A percentile compares a stretch with the other conserved stretches of the same genome.
phyloP scores from a whole-genome alignment of 768 basidiomycete species.

The Suillus spraguei region DNA sequence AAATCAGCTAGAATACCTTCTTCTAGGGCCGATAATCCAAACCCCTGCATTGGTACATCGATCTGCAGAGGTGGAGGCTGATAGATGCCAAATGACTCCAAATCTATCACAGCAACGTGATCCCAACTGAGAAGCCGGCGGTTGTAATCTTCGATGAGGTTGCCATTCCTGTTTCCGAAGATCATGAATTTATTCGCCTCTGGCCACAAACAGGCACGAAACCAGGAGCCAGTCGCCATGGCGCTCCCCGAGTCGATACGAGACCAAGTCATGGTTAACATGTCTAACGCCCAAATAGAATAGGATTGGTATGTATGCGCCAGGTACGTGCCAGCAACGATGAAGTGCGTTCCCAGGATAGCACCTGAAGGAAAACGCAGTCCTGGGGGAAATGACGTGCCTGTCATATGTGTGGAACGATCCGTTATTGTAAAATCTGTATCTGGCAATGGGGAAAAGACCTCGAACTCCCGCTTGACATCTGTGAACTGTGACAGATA shows the following conservation, averaged over 20 bases:
- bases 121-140: conserved; percentile 90
- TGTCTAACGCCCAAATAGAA: conserved; percentile 94
- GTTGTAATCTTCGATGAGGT: conserved; percentile 91
- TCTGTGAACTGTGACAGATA: conserved; percentile 74
- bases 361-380: conserved; percentile 96
- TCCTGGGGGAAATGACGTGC: conserved; percentile 86
- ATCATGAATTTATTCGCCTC: conserved; percentile 85
- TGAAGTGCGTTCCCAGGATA: conserved; percentile 85
- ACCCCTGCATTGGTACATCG: conserved; percentile 75
- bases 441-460: conserved; percentile 81
- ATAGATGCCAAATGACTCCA: conserved; percentile 96
- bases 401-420: conserved; percentile 79
- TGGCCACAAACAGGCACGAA: conserved; percentile 86
- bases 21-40: conserved; percentile 84
- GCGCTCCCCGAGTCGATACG: conserved; percentile 88
- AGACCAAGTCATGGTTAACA: conserved; percentile 81
- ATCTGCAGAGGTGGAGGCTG: conserved; percentile 73
- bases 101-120: conserved; percentile 86
- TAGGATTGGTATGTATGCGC: conserved; percentile 94
- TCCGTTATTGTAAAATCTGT: conserved; percentile 79
- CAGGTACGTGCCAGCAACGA: conserved; percentile 95
- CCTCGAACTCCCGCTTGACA: conserved; percentile 92
- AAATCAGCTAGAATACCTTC: conserved; percentile 86
- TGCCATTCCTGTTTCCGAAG: conserved; percentile 88
- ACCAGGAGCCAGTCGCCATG: conserved; percentile 91